These are phyloP conservation scores for Globisporangium paddicum DNA, from an alignment of 352 stramenopile species.

Conservation along the genomic window DNA sequence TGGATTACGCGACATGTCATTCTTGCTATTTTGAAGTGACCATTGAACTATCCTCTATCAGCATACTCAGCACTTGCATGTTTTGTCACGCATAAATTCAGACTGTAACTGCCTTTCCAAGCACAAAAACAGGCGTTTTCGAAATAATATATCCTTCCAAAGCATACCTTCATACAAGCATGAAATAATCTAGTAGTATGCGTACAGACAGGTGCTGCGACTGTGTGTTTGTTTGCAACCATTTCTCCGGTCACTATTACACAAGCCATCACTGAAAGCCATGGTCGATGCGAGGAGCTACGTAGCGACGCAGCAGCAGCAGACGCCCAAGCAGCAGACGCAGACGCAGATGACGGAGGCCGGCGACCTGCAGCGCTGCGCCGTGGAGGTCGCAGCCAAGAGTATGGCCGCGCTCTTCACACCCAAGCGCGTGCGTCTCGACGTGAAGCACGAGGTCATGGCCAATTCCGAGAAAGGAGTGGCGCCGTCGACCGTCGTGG, in stretches of 20 bases:
- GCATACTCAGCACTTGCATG: background rate
- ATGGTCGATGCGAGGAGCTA: constrained; percentile 6
- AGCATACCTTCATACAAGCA: too few species aligned
- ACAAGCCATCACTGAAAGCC: background rate
- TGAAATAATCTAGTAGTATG: too few species aligned
- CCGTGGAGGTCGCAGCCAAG: constrained; percentile 7
- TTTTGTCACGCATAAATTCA: background rate
- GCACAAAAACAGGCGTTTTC: background rate
- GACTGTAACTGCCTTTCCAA: background rate
- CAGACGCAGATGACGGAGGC: background rate
- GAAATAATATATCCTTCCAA: too few species aligned
- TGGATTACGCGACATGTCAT: constrained; percentile 1
- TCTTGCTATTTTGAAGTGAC: background rate
- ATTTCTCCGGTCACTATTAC: background rate
- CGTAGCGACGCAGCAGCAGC: background rate
- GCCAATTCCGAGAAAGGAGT: background rate
- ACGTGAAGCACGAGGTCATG: background rate
- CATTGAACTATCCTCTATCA: background rate
- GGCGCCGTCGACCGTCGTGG: background rate
- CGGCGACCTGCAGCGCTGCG: constrained; percentile 10
- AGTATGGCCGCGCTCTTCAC: constrained; percentile 11
- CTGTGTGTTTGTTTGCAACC: background rate
- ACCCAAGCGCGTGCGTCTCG: background rate
- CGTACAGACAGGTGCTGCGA: background rate
- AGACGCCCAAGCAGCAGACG: background rate